A percentile compares a stretch with the other conserved stretches of the same genome.
Evolutionary conservation across 306 rosid species (phyloP).

Genomic region (Carpinus fangiana): DNA sequence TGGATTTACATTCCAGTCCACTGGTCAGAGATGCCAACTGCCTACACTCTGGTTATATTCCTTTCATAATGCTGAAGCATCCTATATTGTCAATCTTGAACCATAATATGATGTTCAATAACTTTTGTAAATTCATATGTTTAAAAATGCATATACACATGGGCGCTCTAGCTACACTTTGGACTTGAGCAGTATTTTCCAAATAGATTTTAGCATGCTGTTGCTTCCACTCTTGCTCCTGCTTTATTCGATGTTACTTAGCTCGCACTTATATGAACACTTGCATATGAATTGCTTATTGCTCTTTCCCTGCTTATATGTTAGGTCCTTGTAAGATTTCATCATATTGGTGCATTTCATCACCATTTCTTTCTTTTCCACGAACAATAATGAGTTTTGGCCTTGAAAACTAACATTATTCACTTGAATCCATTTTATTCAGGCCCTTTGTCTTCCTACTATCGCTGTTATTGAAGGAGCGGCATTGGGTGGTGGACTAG

Average conservation of each 20-base stretch:
- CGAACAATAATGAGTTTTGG: background rate
- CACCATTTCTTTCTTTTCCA: background rate
- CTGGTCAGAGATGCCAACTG: slow-evolving; percentile 1
- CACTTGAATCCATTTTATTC: slow-evolving; percentile 28
- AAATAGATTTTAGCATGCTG: slow-evolving; percentile 15
- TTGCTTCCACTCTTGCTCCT: slow-evolving; percentile 6
- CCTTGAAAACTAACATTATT: slow-evolving; percentile 23
- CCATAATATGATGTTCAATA: background rate
- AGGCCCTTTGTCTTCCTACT: slow-evolving; percentile 74
- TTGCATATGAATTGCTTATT: background rate
- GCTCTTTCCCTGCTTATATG: background rate
- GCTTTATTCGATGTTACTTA: slow-evolving; percentile 1
- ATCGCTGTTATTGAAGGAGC: slow-evolving; percentile 92
- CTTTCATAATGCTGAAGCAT: slow-evolving; percentile 7
- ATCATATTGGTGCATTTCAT: slow-evolving; percentile 14
- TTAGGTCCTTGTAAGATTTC: background rate
- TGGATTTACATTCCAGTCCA: background rate
- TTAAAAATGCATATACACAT: background rate
- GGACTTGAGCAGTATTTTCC: background rate
- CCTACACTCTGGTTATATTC: slow-evolving; percentile 13
- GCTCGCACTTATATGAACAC: background rate
- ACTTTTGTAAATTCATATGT: background rate
- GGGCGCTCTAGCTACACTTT: background rate
- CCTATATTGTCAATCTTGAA: slow-evolving; percentile 1
- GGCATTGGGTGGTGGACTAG: slow-evolving; percentile 97